Percentiles rank a stretch among this genome's conserved stretches.
phyloP scores from a whole-genome alignment of 345 rosid species.

The Lepidium aucheri region DNA sequence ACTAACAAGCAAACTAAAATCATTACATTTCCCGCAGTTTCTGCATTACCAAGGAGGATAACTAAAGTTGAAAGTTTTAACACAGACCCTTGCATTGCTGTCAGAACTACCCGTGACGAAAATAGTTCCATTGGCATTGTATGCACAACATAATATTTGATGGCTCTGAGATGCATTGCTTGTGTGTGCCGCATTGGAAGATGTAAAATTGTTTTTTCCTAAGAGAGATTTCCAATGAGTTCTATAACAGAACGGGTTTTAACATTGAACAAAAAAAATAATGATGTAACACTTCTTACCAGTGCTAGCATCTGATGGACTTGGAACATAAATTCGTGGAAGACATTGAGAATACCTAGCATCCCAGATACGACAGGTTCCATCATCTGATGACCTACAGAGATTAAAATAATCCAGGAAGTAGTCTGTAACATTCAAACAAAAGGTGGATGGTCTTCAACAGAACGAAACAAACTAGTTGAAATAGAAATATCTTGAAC shows the following conservation, averaged over 20 bases:
- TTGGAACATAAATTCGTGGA: conserved; percentile 72
- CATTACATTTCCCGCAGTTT: conserved; percentile 8
- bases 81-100: conserved; percentile 86
- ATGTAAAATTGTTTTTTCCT: conserved; percentile 52
- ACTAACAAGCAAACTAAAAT: conserved; percentile 8
- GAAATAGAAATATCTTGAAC: conserved; percentile 14
- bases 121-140: conserved; percentile 94
- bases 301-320: conserved; percentile 51
- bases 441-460: conserved; percentile 8
- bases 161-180: conserved; percentile 51
- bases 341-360: conserved; percentile 69
- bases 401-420: conserved; percentile 14
- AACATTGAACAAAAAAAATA: neutral
- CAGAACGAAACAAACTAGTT: neutral
- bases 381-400: conserved; percentile 96
- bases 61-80: conserved; percentile 25
- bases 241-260: neutral
- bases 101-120: conserved; percentile 99
- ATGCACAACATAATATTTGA: conserved; percentile 90
- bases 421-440: conserved; percentile 11
- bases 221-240: conserved; percentile 24
- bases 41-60: conserved; percentile 16
- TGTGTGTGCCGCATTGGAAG: conserved; percentile 49
- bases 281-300: conserved; percentile 42
- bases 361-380: conserved; percentile 99